Conservation (phyloP, 345 rosid genomes). For the Gossypium sturtianum region DNA sequence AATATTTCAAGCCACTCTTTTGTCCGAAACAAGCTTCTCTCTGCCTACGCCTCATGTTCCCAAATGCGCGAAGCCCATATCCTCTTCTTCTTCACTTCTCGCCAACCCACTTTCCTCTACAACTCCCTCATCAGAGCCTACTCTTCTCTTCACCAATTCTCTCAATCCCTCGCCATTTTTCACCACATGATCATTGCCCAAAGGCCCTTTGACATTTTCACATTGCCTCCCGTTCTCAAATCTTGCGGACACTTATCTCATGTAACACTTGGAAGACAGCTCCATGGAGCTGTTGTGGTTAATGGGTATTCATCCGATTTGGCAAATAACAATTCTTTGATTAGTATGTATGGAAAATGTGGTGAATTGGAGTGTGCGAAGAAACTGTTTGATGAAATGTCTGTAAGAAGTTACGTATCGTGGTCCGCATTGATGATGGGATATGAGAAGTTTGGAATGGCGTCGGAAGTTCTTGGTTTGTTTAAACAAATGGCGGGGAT, state of each 20-base stretch:
- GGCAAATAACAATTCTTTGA: constrained; percentile 27
- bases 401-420: constrained; percentile 25
- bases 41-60: constrained; percentile 31
- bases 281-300: constrained; percentile 21
- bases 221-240: constrained; percentile 34
- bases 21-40: constrained; percentile 29
- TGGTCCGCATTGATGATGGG: constrained; percentile 28
- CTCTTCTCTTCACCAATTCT: constrained; percentile 25
- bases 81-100: constrained; percentile 28
- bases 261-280: constrained; percentile 24
- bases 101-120: constrained; percentile 29
- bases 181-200: constrained; percentile 22
- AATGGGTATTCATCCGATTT: constrained; percentile 25
- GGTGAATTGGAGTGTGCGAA: constrained; percentile 24
- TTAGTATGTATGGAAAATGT: constrained; percentile 28
- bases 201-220: constrained; percentile 23
- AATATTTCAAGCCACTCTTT: constrained; percentile 21
- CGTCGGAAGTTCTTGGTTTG: constrained; percentile 21
- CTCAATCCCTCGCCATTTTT: constrained; percentile 26
- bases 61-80: constrained; percentile 27
- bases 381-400: constrained; percentile 33
- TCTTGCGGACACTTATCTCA: constrained; percentile 20
- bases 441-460: constrained; percentile 26
- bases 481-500: constrained; percentile 29
- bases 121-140: constrained; percentile 34